Evolutionary conservation across 2,329 filamentous ascomycete genomes (phyloP).

Genomic region (Cladosporium sphaerospermum): DNA sequence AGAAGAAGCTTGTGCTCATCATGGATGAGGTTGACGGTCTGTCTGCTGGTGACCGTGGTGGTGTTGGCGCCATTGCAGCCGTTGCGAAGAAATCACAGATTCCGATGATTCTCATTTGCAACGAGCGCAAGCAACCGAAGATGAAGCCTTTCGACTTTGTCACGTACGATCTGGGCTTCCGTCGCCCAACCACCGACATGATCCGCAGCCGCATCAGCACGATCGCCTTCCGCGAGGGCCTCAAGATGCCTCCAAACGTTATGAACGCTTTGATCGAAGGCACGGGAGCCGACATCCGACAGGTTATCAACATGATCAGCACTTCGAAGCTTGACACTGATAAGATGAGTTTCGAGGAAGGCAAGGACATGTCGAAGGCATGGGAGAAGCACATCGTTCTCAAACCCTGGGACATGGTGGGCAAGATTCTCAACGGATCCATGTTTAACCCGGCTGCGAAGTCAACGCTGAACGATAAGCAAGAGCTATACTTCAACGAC

Average conservation of each 20-base stretch:
- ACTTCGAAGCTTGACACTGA: constrained; percentile 83
- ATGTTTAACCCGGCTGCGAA: constrained; percentile 81
- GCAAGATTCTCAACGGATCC: constrained; percentile 82
- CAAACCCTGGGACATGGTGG: constrained; percentile 96
- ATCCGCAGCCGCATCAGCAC: constrained; percentile 90
- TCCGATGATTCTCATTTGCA: constrained; percentile 95
- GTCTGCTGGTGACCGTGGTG: constrained; percentile 93
- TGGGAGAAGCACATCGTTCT: constrained; percentile 98
- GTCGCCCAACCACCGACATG: constrained; percentile 82
- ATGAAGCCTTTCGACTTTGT: constrained; percentile 96
- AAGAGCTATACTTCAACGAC: constrained; percentile 98
- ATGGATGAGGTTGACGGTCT: constrained; percentile 99
- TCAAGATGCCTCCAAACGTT: constrained; percentile 77
- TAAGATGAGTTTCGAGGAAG: constrained; percentile 74
- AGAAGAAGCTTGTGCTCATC: constrained; percentile 91
- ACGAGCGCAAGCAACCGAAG: constrained; percentile 85
- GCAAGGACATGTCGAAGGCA: constrained; percentile 90
- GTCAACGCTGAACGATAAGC: constrained; percentile 90
- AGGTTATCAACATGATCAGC: constrained; percentile 98
- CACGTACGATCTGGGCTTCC: constrained; percentile 79
- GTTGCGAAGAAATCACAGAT: constrained; percentile 93
- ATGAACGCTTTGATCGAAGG: constrained; percentile 93
- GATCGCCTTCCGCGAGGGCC: constrained; percentile 83
- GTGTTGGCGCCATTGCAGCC: constrained; percentile 87
- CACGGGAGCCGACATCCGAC: constrained; percentile 89